Conservation (phyloP, 352 stramenopile species). For the Phytophthora agathidicida region DNA sequence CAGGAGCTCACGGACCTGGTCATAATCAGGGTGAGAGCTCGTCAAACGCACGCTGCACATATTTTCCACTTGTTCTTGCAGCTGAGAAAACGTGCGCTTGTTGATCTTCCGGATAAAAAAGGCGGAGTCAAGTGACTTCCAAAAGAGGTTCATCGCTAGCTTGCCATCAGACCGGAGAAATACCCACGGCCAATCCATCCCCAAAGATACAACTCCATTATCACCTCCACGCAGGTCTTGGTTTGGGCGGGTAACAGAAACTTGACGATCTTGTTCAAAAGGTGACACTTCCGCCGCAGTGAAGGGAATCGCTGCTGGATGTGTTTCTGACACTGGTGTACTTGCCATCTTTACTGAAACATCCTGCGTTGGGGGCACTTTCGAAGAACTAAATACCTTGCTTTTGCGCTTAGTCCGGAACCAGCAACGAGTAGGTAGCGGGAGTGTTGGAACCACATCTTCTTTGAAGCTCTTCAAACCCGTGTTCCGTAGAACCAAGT, state of each 20-base stretch:
- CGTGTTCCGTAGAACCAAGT: slow-evolving; percentile 44
- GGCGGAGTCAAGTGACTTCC: slow-evolving; percentile 68
- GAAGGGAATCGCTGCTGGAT: not conserved
- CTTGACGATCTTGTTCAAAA: not conserved
- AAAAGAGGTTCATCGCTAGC: slow-evolving; percentile 86
- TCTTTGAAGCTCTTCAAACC: slow-evolving; percentile 34
- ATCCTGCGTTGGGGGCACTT: not conserved
- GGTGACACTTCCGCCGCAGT: not conserved
- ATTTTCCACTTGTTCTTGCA: slow-evolving; percentile 40
- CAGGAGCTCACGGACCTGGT: slow-evolving; percentile 42
- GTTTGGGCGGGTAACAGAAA: not conserved
- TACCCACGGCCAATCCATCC: slow-evolving; percentile 79
- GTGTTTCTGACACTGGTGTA: not conserved
- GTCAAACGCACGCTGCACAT: slow-evolving; percentile 45
- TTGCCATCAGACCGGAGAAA: slow-evolving; percentile 85
- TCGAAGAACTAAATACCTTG: slow-evolving; percentile 2
- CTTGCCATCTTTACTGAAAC: not conserved
- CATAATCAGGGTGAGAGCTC: slow-evolving; percentile 40
- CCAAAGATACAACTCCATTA: slow-evolving; percentile 24
- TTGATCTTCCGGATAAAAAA: slow-evolving; percentile 68
- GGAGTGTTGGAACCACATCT: slow-evolving; percentile 39
- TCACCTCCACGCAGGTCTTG: slow-evolving; percentile 7
- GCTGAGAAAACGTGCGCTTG: slow-evolving; percentile 37
- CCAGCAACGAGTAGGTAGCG: slow-evolving; percentile 59
- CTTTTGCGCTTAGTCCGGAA: slow-evolving; percentile 54